Base-by-base conservation (phyloP, 2,329 filamentous ascomycete species). In the Penicillium decumbens region DNA sequence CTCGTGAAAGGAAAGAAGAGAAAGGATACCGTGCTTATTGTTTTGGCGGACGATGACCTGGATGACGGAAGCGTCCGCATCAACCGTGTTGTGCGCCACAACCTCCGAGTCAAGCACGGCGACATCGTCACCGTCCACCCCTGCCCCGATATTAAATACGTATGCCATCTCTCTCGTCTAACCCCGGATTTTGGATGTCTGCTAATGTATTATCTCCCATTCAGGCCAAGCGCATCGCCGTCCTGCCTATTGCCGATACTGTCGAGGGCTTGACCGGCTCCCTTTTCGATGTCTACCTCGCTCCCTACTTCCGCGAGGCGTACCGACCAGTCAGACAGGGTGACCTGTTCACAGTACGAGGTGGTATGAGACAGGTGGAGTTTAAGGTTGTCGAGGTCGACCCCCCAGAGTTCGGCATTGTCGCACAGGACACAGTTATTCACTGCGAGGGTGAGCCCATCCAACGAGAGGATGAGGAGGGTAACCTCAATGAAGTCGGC, bases 311-410 rank as follows among this genome's bases (percentile, higher is more conserved):
- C 86, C 89, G 92, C 66, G 93, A 98, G 81, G 92, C 93, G 57
- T 98, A 98, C 80, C 83, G 93, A 71, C 93, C 93, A 48, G 90
- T 98, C 54, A 87, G 91, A 71, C 93, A 97, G 80, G 93, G 93
- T 65, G 93, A 98, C 69, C 83, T 96, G 50, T 98, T 98, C 81
- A 96, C 91, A 71, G 89, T 93, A 54, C 87, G 93, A 66, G 93
- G 92, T 76, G 92, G 91, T 70, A 98, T 98, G 93, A 85, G 93
- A 72, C 92, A 96, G 75, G 93, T 98, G 30, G 93, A 98, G 71
- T 98, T 98, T 80, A 98, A 98, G 81, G 92, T 98, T 37, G 92
- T 98, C 41, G 93, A 98, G 77, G 91, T 98, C 42, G 93, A 98
- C 65, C 91, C 93, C 41, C 93, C 93, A 60, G 93, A 98, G 79